Conservation (phyloP, 192 early-diverging fungal species). For the Paraglomus occultum region DNA sequence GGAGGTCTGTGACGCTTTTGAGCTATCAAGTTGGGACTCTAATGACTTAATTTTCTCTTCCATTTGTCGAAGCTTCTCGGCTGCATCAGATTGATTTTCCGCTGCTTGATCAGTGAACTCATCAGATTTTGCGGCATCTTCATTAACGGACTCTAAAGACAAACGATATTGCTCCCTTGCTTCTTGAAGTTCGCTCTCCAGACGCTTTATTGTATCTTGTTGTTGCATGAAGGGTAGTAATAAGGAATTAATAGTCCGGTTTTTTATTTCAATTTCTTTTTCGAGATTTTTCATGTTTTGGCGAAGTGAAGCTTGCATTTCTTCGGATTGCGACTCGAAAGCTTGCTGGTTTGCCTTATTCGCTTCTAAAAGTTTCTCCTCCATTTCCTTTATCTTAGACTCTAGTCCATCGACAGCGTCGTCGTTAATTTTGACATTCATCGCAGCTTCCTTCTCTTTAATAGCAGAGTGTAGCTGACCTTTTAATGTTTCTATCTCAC, state of each 20-base stretch:
- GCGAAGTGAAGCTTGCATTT: slow-evolving; percentile 7
- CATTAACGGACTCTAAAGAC: too few relatives aligned
- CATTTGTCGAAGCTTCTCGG: not conserved
- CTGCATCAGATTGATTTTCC: too few relatives aligned
- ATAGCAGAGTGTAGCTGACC: not conserved
- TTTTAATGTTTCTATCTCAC: slow-evolving; percentile 3
- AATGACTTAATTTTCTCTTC: slow-evolving; percentile 20
- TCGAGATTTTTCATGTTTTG: slow-evolving; percentile 3
- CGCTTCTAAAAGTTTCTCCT: slow-evolving; percentile 18
- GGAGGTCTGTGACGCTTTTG: slow-evolving; percentile 13
- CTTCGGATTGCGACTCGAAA: slow-evolving; percentile 13
- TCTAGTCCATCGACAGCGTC: not conserved
- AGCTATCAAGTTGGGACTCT: slow-evolving; percentile 18
- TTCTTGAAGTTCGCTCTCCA: slow-evolving; percentile 20
- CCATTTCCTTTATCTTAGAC: slow-evolving; percentile 19
- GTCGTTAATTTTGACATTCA: not conserved
- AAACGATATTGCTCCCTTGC: not conserved
- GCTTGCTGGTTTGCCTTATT: slow-evolving; percentile 21
- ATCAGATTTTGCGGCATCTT: too few relatives aligned
- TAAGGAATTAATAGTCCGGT: slow-evolving; percentile 1
- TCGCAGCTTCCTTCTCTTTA: not conserved
- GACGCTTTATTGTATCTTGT: slow-evolving; percentile 12
- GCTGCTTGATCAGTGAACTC: too few relatives aligned
- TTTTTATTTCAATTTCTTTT: not conserved
- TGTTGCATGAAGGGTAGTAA: not conserved